A percentile compares a stretch with the other conserved stretches of the same genome.
Conservation (phyloP, 2,329 filamentous ascomycete species). For the Epichloe sylvatica region DNA sequence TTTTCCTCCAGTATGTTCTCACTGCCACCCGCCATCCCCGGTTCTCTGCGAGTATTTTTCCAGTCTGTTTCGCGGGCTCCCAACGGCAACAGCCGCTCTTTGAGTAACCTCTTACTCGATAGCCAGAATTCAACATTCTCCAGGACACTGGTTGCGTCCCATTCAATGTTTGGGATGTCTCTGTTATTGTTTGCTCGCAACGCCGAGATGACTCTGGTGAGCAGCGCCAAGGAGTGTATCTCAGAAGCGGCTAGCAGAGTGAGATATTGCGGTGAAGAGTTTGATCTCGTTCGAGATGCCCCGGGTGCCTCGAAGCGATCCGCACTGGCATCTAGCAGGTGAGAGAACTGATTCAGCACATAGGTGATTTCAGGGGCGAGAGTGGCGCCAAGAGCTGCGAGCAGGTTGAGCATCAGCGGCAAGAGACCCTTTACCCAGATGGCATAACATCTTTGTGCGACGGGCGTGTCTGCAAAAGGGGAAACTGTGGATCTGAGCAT, state of each 20-base stretch:
- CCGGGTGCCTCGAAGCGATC: slow-evolving; percentile 54
- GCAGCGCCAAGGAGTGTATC: slow-evolving; percentile 62
- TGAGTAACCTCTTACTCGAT: slow-evolving; percentile 51
- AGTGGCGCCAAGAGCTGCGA: slow-evolving; percentile 66
- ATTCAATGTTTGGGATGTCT: slow-evolving; percentile 59
- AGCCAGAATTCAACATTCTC: slow-evolving; percentile 81
- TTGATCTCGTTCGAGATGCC: slow-evolving; percentile 36
- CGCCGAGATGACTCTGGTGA: slow-evolving; percentile 57
- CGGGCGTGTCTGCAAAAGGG: slow-evolving; percentile 55
- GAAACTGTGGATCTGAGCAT: slow-evolving; percentile 59
- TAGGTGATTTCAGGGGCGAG: slow-evolving; percentile 73
- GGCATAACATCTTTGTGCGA: slow-evolving; percentile 60
- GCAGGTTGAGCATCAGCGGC: slow-evolving; percentile 75
- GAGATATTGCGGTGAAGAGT: slow-evolving; percentile 45
- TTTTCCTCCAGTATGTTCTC: slow-evolving; percentile 63
- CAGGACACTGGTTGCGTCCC: slow-evolving; percentile 57
- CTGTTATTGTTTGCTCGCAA: slow-evolving; percentile 53
- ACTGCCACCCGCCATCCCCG: slow-evolving; percentile 22
- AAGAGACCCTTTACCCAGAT: slow-evolving; percentile 86
- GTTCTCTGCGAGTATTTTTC: slow-evolving; percentile 28
- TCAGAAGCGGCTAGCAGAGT: slow-evolving; percentile 63
- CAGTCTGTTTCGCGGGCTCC: slow-evolving; percentile 58
- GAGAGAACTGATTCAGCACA: slow-evolving; percentile 80
- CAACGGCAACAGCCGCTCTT: slow-evolving; percentile 59
- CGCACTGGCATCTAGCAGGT: slow-evolving; percentile 58